Base-by-base conservation (phyloP, 106 monocot genomes). In the Apostasia ramifera region DNA sequence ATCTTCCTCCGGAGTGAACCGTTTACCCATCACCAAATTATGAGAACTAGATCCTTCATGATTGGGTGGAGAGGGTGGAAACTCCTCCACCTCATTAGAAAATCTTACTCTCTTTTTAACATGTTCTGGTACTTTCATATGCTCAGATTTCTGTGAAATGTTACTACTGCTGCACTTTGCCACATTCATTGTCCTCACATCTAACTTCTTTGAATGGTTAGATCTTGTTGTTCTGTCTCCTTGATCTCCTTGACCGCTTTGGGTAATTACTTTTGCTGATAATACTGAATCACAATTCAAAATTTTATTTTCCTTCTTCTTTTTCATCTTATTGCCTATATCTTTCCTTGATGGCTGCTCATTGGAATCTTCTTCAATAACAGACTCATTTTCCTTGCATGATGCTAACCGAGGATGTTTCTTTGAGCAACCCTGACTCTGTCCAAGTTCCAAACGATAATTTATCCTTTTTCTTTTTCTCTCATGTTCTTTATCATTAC, bases 1-100 rank as follows among this genome's bases (percentile, higher is more conserved):
- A 74, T 89, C 81, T 76, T 88, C 88, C 62, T 84, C 81, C 48
- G 3, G 2, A 44, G 88, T 69, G 57, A 79, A 88, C 2, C 86
- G 51, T 63, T 77, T 80, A 8, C 86, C 82, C 40, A 44, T 63
- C 12, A 83, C 63, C 40, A 76, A 45, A 1, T 52, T 53, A n/a
- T 59, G 15, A 11, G 53, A 43, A 37, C 50, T 52, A 40, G 50
- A 50, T 3, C 52, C 59, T 53, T 67, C 15, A 53, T 41, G 3
- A 53, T 1, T 53, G 3, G 48, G 40, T 1, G 14, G 67, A 53
- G n/a, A 47, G 26, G 9, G 6, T 53, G 53, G 53, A 66, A 84
- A 80, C 41, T 73, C 76, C 69, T 84, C 76, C 9, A 77, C 77
- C 5, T 73, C 6, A 51, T 56, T 56, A 1, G 80, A 58, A 70